Percentiles rank a stretch among this genome's conserved stretches.
These are phyloP conservation scores for Aspergillus avenaceus DNA, from an alignment of 495 filamentous ascomycete species.

Conservation along the genomic window DNA sequence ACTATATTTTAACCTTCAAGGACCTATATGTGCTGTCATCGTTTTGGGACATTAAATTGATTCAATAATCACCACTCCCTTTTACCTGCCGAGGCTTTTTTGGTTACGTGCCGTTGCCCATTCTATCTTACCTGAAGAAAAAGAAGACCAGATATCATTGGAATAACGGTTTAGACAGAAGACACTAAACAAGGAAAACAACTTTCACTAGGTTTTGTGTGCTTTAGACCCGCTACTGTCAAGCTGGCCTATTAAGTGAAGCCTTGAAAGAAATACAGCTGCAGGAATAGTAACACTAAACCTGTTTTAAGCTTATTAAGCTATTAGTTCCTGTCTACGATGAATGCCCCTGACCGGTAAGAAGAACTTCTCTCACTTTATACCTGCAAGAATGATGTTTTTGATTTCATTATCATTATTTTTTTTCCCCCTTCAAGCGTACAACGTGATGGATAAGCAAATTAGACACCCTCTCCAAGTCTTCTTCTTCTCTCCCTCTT, in stretches of 20 bases:
- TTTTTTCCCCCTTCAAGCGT: no score
- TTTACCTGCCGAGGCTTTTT: neutral
- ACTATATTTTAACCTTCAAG: no score
- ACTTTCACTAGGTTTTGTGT: neutral
- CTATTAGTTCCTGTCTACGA: slow-evolving; percentile 28
- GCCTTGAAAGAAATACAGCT: no score
- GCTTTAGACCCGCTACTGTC: neutral
- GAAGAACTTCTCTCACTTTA: slow-evolving; percentile 10
- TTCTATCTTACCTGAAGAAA: neutral
- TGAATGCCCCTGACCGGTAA: slow-evolving; percentile 73
- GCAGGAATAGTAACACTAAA: neutral
- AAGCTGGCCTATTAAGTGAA: no score
- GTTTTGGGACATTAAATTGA: no score
- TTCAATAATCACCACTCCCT: no score
- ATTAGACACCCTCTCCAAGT: no score
- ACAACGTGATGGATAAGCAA: no score
- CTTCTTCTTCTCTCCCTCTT: neutral
- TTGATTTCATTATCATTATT: no score
- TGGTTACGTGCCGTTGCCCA: neutral
- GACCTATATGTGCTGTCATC: no score
- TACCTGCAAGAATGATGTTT: no score
- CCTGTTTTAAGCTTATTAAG: neutral
- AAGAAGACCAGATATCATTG: neutral
- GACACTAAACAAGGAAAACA: neutral
- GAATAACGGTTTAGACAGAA: neutral